phyloP scores from a whole-genome alignment of 129 eudicot species.

The Smallanthus sonchifolius region DNA sequence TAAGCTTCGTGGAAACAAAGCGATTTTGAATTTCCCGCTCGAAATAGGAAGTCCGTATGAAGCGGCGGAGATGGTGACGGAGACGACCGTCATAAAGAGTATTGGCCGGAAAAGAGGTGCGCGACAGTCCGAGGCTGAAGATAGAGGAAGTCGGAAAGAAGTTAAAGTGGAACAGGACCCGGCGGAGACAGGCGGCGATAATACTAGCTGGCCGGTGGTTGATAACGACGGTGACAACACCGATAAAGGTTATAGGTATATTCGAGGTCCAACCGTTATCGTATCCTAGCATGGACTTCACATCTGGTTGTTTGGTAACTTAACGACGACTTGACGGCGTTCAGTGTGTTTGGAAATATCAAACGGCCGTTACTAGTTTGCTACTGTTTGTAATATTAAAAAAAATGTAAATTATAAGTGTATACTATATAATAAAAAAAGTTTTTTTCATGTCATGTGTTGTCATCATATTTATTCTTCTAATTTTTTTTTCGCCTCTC shows the following conservation, averaged over 20 bases:
- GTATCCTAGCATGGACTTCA: conserved; percentile 21
- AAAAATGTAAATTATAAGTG: conserved; percentile 1
- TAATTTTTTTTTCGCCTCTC: too few relatives aligned
- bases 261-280: conserved; percentile 17
- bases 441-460: too few relatives aligned
- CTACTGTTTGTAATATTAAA: background rate
- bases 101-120: conserved; percentile 28
- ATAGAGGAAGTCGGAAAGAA: conserved; percentile 5
- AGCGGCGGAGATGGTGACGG: conserved; percentile 9
- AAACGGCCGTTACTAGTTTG: background rate
- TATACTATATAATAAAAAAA: too few relatives aligned
- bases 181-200: conserved; percentile 13
- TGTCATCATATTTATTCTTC: too few relatives aligned
- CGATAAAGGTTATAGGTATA: background rate
- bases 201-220: conserved; percentile 5
- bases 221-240: background rate
- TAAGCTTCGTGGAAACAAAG: conserved; percentile 55
- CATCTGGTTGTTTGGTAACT: conserved; percentile 26
- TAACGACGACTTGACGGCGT: conserved; percentile 11
- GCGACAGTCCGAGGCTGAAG: conserved; percentile 22
- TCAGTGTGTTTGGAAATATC: background rate
- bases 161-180: conserved; percentile 23
- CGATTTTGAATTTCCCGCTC: conserved; percentile 51
- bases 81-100: conserved; percentile 6
- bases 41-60: conserved; percentile 32